Percentiles rank a stretch among this genome's conserved stretches.
These are phyloP conservation scores for Diutina neorugosa DNA, from an alignment of 1,139 yeast genomes.

Conservation along the genomic window DNA sequence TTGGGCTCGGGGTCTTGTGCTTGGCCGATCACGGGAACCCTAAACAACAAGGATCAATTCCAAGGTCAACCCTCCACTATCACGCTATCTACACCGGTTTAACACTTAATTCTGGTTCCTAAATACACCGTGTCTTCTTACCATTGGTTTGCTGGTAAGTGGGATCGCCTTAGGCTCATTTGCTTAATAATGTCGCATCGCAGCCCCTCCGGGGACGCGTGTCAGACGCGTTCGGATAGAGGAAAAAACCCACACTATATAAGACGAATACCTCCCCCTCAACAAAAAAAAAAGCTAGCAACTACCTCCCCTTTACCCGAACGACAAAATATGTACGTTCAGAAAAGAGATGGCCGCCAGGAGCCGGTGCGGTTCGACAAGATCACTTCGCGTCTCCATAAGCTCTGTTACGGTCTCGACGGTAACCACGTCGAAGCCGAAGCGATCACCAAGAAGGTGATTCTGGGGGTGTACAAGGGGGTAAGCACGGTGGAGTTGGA, in stretches of 20 bases:
- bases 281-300: not conserved
- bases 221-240: not conserved
- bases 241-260: not conserved
- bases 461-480: constrained; percentile 89
- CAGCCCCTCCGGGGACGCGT: not conserved
- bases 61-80: no score
- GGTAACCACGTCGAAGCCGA: constrained; percentile 79
- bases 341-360: constrained; percentile 64
- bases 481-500: constrained; percentile 89
- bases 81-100: no score
- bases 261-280: not conserved
- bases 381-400: constrained; percentile 38
- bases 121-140: no score
- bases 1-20: not conserved
- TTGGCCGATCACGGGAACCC: not conserved
- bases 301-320: not conserved
- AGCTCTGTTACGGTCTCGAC: constrained; percentile 72
- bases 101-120: no score
- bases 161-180: not conserved
- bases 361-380: constrained; percentile 78
- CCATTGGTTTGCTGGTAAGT: not conserved
- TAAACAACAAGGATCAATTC: no score
- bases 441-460: constrained; percentile 78
- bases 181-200: not conserved
- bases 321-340: constrained; percentile 31